Conservation (phyloP, 805 yeast species). For the Starmera pachycereana region DNA sequence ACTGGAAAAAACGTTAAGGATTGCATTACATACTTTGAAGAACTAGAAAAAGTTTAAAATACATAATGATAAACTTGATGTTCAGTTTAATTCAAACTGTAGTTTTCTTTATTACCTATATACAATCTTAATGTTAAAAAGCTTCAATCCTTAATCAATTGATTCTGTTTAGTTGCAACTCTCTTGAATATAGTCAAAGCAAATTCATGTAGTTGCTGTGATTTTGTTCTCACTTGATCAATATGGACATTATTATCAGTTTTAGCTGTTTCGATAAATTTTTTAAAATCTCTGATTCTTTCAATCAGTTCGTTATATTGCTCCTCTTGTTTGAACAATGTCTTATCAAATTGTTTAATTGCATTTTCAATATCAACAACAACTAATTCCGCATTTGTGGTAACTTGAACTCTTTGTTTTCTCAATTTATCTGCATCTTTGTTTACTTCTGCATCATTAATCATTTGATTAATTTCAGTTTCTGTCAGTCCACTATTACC, state of each 20-base stretch:
- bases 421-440: slow-evolving; percentile 49
- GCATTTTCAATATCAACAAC: slow-evolving; percentile 87
- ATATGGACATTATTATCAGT: slow-evolving; percentile 46
- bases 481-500: slow-evolving; percentile 63
- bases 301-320: slow-evolving; percentile 35
- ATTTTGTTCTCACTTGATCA: slow-evolving; percentile 56
- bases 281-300: slow-evolving; percentile 46
- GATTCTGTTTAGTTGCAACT: slow-evolving; percentile 12
- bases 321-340: slow-evolving; percentile 37
- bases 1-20: slow-evolving; percentile 10
- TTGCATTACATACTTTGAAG: background rate
- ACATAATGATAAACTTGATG: too few species aligned
- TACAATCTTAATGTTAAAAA: too few species aligned
- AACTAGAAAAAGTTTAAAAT: background rate
- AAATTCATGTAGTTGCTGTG: slow-evolving; percentile 66
- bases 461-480: slow-evolving; percentile 51
- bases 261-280: slow-evolving; percentile 54
- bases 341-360: slow-evolving; percentile 51
- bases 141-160: background rate
- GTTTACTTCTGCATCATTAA: slow-evolving; percentile 56
- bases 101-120: too few species aligned
- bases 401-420: slow-evolving; percentile 57
- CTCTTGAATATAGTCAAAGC: slow-evolving; percentile 66
- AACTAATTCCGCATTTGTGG: slow-evolving; percentile 67
- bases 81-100: too few species aligned